Base-by-base conservation (phyloP, 805 yeast species). In the Saccharomycopsis sp. region DNA sequence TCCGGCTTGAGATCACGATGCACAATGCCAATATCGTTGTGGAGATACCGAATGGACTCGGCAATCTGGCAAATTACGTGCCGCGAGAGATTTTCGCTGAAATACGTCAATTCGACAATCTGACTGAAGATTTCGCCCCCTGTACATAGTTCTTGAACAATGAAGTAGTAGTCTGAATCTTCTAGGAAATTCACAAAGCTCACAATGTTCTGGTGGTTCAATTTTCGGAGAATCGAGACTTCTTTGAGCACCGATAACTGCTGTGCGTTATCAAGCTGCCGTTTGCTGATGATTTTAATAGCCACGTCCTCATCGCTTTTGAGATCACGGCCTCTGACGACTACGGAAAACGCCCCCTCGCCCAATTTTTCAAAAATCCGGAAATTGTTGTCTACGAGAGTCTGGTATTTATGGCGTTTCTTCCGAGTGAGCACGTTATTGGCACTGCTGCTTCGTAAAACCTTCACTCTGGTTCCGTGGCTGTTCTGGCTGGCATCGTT, bases 1-100 rank as follows among this genome's bases (percentile, higher is more conserved):
- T 87, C 95, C 1, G 95, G 95, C 70, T 87, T 87, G 65, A 87
- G 87, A 68, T 87, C 95, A 50, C 95, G 73, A 68, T 87, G 95
- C 23, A 87, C 95, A 18, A 82, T 79, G 2, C 86, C 85, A 15
- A 84, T 78, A 61, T 81, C 85, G 56, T 84, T 84, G 66, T 87
- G 95, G 53, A 88, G 72, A 67, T 86, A 83, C 51, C 85, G 79
- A 21, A 87, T 79, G 0, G 92, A 85, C 52, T 79, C 75, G 2
- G 89, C 86, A 37, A 88, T 84, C 67, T 87, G 95, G 48, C 78
- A 66, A 61, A 88, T 86, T 3, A 87, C 82, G 70, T 87, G 92
- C 23, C 90, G 75, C 18, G 90, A 75, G 61, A 87, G 74, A 58
- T 83, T 83, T 68, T 87, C 95, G 54, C 84, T 77, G 68, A 87